Conservation (phyloP, 768 basidiomycete genomes). For the Boletus reticuloceps region DNA sequence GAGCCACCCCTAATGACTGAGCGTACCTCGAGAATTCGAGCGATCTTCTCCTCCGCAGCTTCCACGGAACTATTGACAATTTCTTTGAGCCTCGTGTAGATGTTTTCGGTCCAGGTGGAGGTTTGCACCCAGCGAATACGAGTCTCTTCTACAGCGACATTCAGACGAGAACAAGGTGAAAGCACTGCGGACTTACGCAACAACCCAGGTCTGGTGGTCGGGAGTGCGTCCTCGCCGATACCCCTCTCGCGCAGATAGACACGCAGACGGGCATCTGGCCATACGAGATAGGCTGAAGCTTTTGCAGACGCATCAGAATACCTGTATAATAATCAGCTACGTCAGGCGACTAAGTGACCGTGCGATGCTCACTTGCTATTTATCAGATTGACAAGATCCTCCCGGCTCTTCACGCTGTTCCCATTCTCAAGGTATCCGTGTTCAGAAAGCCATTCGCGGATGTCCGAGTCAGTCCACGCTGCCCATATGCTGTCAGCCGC, state of each 20-base stretch:
- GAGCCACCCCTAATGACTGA: neutral
- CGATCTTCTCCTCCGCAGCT: constrained; percentile 75
- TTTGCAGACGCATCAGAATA: constrained; percentile 47
- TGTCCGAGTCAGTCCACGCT: constrained; percentile 73
- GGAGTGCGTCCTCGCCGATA: constrained; percentile 65
- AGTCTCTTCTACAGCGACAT: constrained; percentile 53
- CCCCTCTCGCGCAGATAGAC: constrained; percentile 82
- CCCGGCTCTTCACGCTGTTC: constrained; percentile 58
- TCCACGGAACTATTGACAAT: constrained; percentile 65
- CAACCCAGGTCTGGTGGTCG: constrained; percentile 67
- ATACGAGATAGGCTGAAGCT: constrained; percentile 70
- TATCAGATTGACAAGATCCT: constrained; percentile 73
- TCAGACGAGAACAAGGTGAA: neutral
- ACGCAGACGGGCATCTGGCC: constrained; percentile 92
- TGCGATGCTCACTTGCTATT: constrained; percentile 54
- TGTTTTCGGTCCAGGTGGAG: constrained; percentile 49
- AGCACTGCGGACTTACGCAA: constrained; percentile 51
- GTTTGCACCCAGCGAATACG: constrained; percentile 79
- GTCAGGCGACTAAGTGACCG: too few species aligned
- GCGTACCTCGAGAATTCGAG: constrained; percentile 38
- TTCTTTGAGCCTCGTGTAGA: constrained; percentile 63
- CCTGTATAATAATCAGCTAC: constrained; percentile 33
- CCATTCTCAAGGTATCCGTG: constrained; percentile 57
- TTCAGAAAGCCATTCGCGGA: constrained; percentile 72
- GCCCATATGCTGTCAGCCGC: constrained; percentile 59